phyloP scores from a whole-genome alignment of 805 yeast genomes.

The Ogataea trehalophila region DNA sequence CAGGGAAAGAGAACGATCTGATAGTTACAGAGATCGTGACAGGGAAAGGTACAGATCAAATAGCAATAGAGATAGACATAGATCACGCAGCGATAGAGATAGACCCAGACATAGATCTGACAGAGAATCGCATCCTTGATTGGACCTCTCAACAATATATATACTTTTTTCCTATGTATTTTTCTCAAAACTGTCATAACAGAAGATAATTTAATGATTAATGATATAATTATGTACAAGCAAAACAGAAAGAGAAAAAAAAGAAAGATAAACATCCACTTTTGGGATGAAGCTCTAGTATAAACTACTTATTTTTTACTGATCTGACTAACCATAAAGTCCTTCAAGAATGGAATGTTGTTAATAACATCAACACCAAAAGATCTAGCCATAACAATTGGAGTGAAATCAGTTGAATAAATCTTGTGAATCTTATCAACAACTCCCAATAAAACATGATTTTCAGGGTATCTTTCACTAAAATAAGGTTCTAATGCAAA shows the following conservation, averaged over 20 bases:
- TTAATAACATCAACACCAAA: constrained; percentile 72
- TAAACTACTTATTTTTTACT: constrained; percentile 19
- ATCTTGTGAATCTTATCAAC: constrained; percentile 91
- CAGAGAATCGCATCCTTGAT: not conserved
- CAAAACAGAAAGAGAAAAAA: too few species aligned
- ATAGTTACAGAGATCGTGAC: not conserved
- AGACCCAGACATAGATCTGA: not conserved
- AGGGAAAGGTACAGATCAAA: not conserved
- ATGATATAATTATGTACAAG: too few species aligned
- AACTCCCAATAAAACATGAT: constrained; percentile 77
- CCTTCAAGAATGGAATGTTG: constrained; percentile 59
- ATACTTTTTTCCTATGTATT: too few species aligned
- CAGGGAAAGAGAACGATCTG: not conserved
- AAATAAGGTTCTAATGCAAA: constrained; percentile 84
- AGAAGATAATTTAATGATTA: too few species aligned
- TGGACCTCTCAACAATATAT: not conserved
- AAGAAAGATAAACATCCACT: too few species aligned
- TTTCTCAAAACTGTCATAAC: too few species aligned
- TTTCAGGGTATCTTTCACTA: constrained; percentile 73
- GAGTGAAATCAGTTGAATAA: constrained; percentile 67
- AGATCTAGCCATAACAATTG: constrained; percentile 71
- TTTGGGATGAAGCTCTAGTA: too few species aligned
- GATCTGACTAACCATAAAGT: constrained; percentile 54
- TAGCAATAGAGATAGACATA: not conserved
- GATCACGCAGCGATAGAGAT: not conserved